phyloP scores from a whole-genome alignment of 148 eudicot species.

The Fagopyrum homotropicum region DNA sequence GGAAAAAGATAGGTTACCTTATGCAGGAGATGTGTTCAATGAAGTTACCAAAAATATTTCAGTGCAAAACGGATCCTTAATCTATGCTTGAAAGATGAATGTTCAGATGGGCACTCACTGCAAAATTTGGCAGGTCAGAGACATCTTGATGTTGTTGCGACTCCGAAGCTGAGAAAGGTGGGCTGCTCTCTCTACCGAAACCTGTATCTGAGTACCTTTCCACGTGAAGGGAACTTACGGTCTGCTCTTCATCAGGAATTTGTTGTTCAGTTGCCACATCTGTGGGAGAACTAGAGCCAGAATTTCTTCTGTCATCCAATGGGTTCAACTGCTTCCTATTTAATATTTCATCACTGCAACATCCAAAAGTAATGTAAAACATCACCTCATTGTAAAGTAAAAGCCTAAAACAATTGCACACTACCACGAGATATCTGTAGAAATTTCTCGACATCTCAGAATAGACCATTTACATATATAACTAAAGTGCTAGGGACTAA shows the following conservation, averaged over 20 bases:
- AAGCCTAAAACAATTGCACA: neutral
- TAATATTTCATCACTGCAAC: constrained; percentile 35
- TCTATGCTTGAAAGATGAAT: constrained; percentile 6
- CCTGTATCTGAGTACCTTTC: constrained; percentile 51
- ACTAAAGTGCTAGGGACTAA: neutral
- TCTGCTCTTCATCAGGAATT: constrained; percentile 31
- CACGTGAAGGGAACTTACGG: constrained; percentile 33
- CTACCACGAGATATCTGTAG: neutral
- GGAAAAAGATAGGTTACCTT: constrained; percentile 2
- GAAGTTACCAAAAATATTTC: neutral
- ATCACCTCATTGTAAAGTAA: neutral
- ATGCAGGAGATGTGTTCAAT: neutral
- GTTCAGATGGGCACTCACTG: constrained; percentile 38
- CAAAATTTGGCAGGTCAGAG: constrained; percentile 49
- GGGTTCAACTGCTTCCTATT: constrained; percentile 36
- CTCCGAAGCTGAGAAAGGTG: constrained; percentile 43
- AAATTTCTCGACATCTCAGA: neutral
- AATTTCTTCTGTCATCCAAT: constrained; percentile 42
- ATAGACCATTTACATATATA: neutral
- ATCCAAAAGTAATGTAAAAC: constrained; percentile 11
- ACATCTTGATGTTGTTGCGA: constrained; percentile 52
- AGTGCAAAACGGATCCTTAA: neutral
- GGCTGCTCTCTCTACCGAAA: constrained; percentile 35
- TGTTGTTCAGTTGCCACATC: constrained; percentile 45
- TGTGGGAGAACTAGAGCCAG: constrained; percentile 57